Evolutionary conservation across 2,329 filamentous ascomycete species (phyloP), one percentile per base, ranked within the genome.

Genomic region (Aspergillus ustus): DNA sequence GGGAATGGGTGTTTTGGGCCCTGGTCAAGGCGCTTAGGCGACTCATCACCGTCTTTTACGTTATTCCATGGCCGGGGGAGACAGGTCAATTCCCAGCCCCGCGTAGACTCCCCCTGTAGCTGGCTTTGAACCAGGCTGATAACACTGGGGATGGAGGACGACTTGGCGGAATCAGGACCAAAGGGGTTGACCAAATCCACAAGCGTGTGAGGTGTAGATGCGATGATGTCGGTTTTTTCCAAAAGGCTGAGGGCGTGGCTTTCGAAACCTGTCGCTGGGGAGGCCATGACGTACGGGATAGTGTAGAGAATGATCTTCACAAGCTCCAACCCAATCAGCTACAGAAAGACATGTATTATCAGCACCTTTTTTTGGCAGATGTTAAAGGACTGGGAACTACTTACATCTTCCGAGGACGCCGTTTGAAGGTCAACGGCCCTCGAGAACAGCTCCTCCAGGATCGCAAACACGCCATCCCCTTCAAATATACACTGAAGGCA

Each of bases 251-350:
- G 84, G 2, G 92, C 93, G 72, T 91, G 91, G 66, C 90, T 84
- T 69, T 89, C 87, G 72, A 90, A 89, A 53, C 88, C 87, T 3
- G 84, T 82, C 3, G 91, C 89, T 0, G 89, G 86, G 2, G 91
- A 87, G 9, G 89, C 87, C 84, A 97, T 89, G 58, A 92, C 84
- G 75, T 98, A 99, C 0, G 95, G 94, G 61, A 99, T 91, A 0
- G 94, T 97, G 52, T 97, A 87, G 49, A 98, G 87, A 67, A 99
- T 97, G 69, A 97, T 93, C 79, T 97, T 98, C 75, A 97, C 93
- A 37, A 99, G 86, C 80, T 98, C 95, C 46, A 96, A 79, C 20
- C 87, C 87, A 53, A 90, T 79, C 48, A 86, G 79, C 83, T 87
- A 66, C 69, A 65, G 61, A 61, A 54, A 50, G 51, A 51, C 64